These are phyloP conservation scores for Remersonia thermophila DNA, from an alignment of 2,329 filamentous ascomycete species.

Conservation along the genomic window DNA sequence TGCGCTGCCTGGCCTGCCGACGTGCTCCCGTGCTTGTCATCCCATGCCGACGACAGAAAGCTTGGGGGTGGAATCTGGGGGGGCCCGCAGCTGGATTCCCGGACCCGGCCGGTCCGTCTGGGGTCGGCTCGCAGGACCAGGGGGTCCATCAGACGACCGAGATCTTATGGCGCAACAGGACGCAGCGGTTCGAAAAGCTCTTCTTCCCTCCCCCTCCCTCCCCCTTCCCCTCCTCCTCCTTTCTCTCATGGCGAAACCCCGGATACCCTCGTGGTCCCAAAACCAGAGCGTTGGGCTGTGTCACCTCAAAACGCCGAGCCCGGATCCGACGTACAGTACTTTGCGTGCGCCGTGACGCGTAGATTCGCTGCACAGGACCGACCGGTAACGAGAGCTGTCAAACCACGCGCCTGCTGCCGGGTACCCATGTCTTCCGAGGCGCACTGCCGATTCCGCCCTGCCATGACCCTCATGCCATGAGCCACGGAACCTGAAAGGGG, in stretches of 20 bases:
- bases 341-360: background rate
- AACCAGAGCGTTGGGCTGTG: background rate
- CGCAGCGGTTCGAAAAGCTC: too few relatives aligned
- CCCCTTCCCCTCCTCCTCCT: too few relatives aligned
- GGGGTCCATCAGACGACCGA: slow-evolving; percentile 3
- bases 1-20: too few relatives aligned
- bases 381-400: too few relatives aligned
- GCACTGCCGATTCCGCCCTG: background rate
- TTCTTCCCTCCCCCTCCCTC: too few relatives aligned
- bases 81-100: too few relatives aligned
- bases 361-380: too few relatives aligned
- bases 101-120: too few relatives aligned
- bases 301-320: background rate
- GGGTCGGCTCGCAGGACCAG: too few relatives aligned
- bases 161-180: background rate
- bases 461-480: background rate
- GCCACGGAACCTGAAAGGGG: background rate
- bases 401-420: background rate
- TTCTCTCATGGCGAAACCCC: background rate
- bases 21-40: too few relatives aligned
- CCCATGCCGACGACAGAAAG: too few relatives aligned
- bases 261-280: background rate
- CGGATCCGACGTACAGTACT: background rate
- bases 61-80: background rate
- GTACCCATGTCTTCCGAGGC: background rate